phyloP scores from a whole-genome alignment of 2,329 filamentous ascomycete genomes.

The Apiospora sp. region DNA sequence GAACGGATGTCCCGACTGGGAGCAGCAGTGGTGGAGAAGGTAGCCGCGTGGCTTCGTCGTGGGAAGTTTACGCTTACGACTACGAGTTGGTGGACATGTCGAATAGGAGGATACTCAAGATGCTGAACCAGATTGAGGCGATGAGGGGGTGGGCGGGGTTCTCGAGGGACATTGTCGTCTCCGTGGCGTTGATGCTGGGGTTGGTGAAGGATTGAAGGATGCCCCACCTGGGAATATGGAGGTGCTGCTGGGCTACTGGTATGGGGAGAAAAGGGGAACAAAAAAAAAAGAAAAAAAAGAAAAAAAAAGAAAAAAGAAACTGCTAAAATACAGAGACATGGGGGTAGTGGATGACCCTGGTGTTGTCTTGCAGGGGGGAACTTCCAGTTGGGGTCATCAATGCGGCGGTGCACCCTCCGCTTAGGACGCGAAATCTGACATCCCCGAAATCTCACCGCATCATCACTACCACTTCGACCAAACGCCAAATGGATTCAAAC shows the following conservation, averaged over 20 bases:
- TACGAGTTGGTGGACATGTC: constrained; percentile 4
- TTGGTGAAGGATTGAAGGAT: background rate
- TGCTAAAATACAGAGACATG: no score
- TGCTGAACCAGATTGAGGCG: background rate
- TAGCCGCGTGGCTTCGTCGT: background rate
- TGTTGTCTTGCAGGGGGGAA: background rate
- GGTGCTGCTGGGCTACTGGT: no score
- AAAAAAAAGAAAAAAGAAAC: no score
- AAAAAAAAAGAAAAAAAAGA: no score
- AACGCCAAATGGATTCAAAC: background rate
- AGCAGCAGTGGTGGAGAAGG: background rate
- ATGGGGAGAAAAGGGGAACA: no score
- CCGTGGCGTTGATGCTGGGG: background rate
- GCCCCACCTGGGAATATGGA: no score
- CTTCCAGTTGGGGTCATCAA: background rate
- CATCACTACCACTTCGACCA: background rate
- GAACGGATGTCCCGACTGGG: background rate
- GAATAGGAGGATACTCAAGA: background rate
- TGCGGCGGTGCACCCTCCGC: background rate
- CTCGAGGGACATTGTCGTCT: background rate
- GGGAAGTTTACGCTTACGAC: background rate
- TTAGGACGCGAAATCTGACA: background rate
- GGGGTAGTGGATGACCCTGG: no score
- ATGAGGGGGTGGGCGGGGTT: background rate
- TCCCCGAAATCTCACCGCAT: background rate